A percentile compares a stretch with the other conserved stretches of the same genome.
phyloP scores from a whole-genome alignment of 495 filamentous ascomycete genomes.

The Penicillium atrosanguineum region DNA sequence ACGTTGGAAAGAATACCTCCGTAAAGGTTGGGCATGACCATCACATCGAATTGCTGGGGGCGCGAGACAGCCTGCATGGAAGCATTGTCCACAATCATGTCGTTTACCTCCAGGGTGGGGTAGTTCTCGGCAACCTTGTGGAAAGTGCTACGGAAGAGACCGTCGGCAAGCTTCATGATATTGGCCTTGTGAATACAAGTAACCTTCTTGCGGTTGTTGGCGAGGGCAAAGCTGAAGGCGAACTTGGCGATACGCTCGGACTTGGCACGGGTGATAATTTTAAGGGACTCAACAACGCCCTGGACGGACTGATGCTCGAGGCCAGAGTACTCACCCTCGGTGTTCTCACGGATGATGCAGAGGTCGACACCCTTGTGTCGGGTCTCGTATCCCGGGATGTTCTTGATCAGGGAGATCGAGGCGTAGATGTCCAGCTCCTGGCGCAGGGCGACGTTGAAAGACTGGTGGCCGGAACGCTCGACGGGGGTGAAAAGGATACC shows the following conservation, averaged over 20 bases:
- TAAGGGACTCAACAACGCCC: constrained; percentile 97
- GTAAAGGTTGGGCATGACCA: constrained; percentile 99
- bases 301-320: constrained; percentile 97
- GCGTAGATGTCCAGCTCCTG: constrained; percentile 99
- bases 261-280: constrained; percentile 98
- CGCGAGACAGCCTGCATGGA: constrained; percentile 96
- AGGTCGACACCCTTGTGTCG: constrained; percentile 95
- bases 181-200: constrained; percentile 99
- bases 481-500: constrained; percentile 95
- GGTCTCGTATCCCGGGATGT: constrained; percentile 96
- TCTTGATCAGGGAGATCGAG: constrained; percentile 96
- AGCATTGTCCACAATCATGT: constrained; percentile 99
- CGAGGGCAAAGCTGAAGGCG: constrained; percentile 93
- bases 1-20: constrained; percentile 99
- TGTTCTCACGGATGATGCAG: constrained; percentile 99
- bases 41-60: constrained; percentile 98
- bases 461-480: constrained; percentile 94
- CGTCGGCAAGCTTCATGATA: constrained; percentile 99
- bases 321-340: constrained; percentile 98
- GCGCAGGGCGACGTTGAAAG: constrained; percentile 97
- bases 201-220: constrained; percentile 97
- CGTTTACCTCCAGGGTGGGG: constrained; percentile 88
- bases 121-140: constrained; percentile 88
- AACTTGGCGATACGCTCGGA: constrained; percentile 99
- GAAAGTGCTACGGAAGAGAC: constrained; percentile 97